Evolutionary conservation across 2,329 filamentous ascomycete genomes (phyloP).

Genomic region (Diaporthe humulicola): DNA sequence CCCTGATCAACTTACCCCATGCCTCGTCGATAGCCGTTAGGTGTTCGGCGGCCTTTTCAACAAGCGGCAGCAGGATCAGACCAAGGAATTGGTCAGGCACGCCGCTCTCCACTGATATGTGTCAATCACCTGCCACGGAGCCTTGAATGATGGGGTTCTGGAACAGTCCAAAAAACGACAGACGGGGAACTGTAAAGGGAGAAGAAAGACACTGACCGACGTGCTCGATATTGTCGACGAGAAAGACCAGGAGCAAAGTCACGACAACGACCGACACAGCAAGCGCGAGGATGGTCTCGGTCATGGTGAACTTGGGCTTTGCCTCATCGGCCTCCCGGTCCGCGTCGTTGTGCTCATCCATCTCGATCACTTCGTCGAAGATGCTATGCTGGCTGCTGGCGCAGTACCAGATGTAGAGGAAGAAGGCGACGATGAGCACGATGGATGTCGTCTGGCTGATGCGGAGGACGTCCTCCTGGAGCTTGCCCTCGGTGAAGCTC

Average conservation of each 20-base stretch:
- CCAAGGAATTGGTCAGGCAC: constrained; percentile 59
- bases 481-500: constrained; percentile 33
- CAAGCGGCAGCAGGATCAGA: constrained; percentile 83
- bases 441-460: constrained; percentile 71
- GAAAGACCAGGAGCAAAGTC: constrained; percentile 62
- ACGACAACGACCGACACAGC: constrained; percentile 53
- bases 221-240: constrained; percentile 70
- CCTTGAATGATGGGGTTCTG: too few relatives aligned
- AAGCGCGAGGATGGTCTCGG: constrained; percentile 70
- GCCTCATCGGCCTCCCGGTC: constrained; percentile 63
- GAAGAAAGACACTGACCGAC: too few relatives aligned
- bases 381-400: constrained; percentile 63
- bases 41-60: constrained; percentile 90
- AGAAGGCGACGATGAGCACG: constrained; percentile 69
- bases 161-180: too few relatives aligned
- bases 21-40: constrained; percentile 88
- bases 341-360: constrained; percentile 62
- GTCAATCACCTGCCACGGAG: too few relatives aligned
- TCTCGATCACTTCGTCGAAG: constrained; percentile 70
- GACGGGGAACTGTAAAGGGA: too few relatives aligned
- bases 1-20: constrained; percentile 74
- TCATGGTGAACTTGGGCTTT: constrained; percentile 67
- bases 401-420: constrained; percentile 64
- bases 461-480: constrained; percentile 59
- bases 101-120: constrained; percentile 36